Percentiles rank a stretch among this genome's conserved stretches.
phyloP scores from a whole-genome alignment of 2,329 filamentous ascomycete genomes.

The Cadophora sp. region DNA sequence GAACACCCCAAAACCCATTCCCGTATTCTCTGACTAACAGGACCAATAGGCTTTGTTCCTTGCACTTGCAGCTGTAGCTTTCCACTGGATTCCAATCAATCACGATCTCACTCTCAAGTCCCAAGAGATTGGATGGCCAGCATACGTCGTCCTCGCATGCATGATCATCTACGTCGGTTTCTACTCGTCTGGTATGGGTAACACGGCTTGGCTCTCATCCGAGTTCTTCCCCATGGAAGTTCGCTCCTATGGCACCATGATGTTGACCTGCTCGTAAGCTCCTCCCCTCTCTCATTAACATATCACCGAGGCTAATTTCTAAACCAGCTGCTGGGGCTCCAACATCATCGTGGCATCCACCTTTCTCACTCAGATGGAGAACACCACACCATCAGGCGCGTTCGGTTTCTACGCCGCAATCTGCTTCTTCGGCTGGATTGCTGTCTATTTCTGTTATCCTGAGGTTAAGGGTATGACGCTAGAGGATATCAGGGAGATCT shows the following conservation, averaged over 20 bases:
- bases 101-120: slow-evolving; percentile 48
- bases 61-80: slow-evolving; percentile 62
- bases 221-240: slow-evolving; percentile 68
- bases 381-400: slow-evolving; percentile 58
- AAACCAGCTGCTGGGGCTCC: slow-evolving; percentile 59
- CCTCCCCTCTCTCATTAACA: not conserved
- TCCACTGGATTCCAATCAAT: slow-evolving; percentile 55
- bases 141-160: slow-evolving; percentile 64
- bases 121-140: slow-evolving; percentile 51
- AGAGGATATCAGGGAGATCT: slow-evolving; percentile 57
- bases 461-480: slow-evolving; percentile 61
- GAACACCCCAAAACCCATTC: no score
- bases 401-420: slow-evolving; percentile 60
- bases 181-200: slow-evolving; percentile 54
- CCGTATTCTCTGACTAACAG: not conserved
- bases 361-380: slow-evolving; percentile 66
- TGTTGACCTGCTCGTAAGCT: slow-evolving; percentile 59
- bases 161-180: slow-evolving; percentile 63
- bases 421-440: slow-evolving; percentile 54
- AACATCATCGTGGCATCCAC: slow-evolving; percentile 55
- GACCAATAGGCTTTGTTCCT: slow-evolving; percentile 48
- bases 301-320: not conserved
- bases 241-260: slow-evolving; percentile 64
- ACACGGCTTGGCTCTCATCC: slow-evolving; percentile 46
- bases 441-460: slow-evolving; percentile 58